A percentile compares a stretch with the other conserved stretches of the same genome.
Evolutionary conservation across 139 green algal species (phyloP).

Genomic region (Astrephomene gubernaculifera): DNA sequence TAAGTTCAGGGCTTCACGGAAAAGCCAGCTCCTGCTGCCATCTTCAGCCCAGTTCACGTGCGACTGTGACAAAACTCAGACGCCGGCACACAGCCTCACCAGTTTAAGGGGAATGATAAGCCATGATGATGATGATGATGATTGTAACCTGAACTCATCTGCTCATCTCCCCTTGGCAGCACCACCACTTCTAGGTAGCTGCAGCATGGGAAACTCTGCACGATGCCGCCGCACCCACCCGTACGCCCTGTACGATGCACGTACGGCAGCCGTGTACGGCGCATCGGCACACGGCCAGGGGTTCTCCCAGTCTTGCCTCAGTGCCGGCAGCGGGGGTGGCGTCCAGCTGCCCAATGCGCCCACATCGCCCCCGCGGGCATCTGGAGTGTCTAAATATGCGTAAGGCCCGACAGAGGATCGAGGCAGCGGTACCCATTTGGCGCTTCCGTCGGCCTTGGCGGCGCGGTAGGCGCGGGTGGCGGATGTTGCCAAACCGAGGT

Average conservation of each 20-base stretch:
- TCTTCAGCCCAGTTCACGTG: too few species aligned
- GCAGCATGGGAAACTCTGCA: slow-evolving; percentile 36
- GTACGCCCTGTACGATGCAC: slow-evolving; percentile 41
- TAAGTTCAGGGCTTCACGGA: too few species aligned
- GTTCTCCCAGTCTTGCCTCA: neutral
- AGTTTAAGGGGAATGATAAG: too few species aligned
- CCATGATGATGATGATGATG: too few species aligned
- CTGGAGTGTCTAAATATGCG: neutral
- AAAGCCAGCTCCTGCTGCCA: too few species aligned
- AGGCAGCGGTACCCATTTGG: neutral
- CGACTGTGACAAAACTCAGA: too few species aligned
- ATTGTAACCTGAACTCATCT: neutral
- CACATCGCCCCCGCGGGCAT: neutral
- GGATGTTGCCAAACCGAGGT: neutral
- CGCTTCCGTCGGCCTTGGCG: neutral
- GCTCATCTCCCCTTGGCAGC: neutral
- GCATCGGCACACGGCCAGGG: slow-evolving; percentile 20
- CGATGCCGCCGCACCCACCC: slow-evolving; percentile 30
- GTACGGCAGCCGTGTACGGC: slow-evolving; percentile 18
- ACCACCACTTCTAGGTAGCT: neutral
- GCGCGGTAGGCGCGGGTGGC: neutral
- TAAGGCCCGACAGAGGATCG: slow-evolving; percentile 5
- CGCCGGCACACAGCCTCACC: too few species aligned
- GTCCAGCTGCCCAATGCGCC: neutral
- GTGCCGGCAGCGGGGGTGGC: neutral